These are phyloP conservation scores for Fomitopsis betulina DNA, from an alignment of 1,284 basidiomycete genomes.

Conservation along the genomic window DNA sequence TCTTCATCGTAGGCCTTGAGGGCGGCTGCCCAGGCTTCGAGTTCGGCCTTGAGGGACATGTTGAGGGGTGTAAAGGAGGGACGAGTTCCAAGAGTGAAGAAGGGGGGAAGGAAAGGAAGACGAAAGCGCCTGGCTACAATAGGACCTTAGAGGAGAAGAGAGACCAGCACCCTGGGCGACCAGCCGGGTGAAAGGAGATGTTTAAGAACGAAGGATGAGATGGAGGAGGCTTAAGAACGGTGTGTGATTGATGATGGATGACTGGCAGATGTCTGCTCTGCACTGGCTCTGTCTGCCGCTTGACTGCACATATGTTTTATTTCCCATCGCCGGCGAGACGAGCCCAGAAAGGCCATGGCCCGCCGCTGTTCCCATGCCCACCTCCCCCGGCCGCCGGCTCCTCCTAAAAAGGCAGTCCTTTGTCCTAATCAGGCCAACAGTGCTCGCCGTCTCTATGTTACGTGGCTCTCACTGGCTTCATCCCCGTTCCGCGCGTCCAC, in stretches of 20 bases:
- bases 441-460: too few species aligned
- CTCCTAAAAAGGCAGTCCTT: neutral
- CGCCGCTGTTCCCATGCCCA: neutral
- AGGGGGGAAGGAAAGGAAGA: neutral
- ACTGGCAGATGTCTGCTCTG: neutral
- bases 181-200: neutral
- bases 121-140: slow-evolving; percentile 7
- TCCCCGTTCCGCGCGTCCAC: too few species aligned
- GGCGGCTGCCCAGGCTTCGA: slow-evolving; percentile 82
- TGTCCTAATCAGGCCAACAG: neutral
- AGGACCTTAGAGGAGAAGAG: neutral
- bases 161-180: slow-evolving; percentile 1
- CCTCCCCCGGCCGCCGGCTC: neutral
- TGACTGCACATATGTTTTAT: too few species aligned
- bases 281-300: neutral
- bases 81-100: slow-evolving; percentile 29
- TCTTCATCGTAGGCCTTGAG: slow-evolving; percentile 82
- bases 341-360: neutral
- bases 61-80: slow-evolving; percentile 10
- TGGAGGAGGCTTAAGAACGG: neutral
- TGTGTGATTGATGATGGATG: neutral
- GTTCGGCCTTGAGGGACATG: slow-evolving; percentile 84
- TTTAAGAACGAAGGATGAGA: neutral
- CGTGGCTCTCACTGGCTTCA: too few species aligned
- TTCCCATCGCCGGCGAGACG: neutral